phyloP scores from a whole-genome alignment of 495 filamentous ascomycete genomes.

The Aspergillus steynii region DNA sequence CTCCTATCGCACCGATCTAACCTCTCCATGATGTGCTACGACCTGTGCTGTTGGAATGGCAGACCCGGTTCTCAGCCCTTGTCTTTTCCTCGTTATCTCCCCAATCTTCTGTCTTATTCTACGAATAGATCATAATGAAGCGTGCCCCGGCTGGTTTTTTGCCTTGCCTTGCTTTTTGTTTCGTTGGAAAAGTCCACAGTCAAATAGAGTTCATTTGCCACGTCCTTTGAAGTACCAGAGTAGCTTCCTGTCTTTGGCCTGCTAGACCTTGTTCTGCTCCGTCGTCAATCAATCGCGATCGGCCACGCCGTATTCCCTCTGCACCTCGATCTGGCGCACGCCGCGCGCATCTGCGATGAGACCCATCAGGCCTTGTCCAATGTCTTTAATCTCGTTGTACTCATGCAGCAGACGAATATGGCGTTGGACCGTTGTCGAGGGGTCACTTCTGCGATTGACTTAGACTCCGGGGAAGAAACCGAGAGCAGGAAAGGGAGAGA shows the following conservation, averaged over 20 bases:
- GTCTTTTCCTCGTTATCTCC: neutral
- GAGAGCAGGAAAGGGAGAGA: neutral
- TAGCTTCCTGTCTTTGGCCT: no score
- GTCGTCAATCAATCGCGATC: slow-evolving; percentile 34
- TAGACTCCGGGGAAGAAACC: neutral
- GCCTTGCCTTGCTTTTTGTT: neutral
- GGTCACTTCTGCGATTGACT: slow-evolving; percentile 26
- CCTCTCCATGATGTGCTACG: slow-evolving; percentile 6
- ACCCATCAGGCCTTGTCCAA: slow-evolving; percentile 71
- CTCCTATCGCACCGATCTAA: slow-evolving; percentile 5
- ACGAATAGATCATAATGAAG: neutral
- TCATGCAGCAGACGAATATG: slow-evolving; percentile 70
- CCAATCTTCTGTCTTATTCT: neutral
- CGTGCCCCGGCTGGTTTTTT: neutral
- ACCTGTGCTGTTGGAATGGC: neutral
- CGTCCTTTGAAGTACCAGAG: no score
- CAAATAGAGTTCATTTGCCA: neutral
- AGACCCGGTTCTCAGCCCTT: neutral
- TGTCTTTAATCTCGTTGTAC: slow-evolving; percentile 79
- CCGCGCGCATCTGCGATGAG: slow-evolving; percentile 71
- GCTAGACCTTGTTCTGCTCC: neutral
- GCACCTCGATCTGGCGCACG: slow-evolving; percentile 60
- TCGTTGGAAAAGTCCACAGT: no score
- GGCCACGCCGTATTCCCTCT: slow-evolving; percentile 55
- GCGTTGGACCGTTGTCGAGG: slow-evolving; percentile 52